Evolutionary conservation across 257 asterid species (phyloP), one percentile per base, ranked within the genome.

Genomic region (Scutellaria barbata): DNA sequence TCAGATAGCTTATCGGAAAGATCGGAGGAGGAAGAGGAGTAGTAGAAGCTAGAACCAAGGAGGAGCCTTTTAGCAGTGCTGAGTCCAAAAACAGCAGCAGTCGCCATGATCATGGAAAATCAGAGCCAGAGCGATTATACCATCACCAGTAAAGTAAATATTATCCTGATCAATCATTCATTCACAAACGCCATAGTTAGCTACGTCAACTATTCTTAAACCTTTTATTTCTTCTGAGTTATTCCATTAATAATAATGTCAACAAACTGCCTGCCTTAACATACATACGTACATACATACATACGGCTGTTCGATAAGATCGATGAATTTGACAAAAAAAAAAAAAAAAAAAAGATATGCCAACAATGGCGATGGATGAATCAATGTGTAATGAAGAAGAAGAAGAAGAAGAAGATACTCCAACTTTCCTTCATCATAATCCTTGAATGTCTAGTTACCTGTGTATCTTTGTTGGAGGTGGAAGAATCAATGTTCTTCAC

Each of bases 71-170:
- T 90, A 42, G 92, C 94, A 6, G 93, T 69, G 77, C 88, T 86
- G 37, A 87, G 85, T 45, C 96, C 98, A 60, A 89, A 68, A 47
- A 85, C 92, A 66, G 87, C 97, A 73, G 96, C 82, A 52, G 87
- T 82, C 73, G 96, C 86, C 97, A 91, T 87, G 82, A 75, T 83
- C 79, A 77, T 73, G 63, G 60, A 30, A 30, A 30, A 30, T 30
- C 35, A 0, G 35, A 45, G 37, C 13, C 12, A 14, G 4, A 45
- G 37, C 13, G 17, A 22, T 22, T 78, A 73, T 47, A 87, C 77
- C 88, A 85, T 81, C 48, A 43, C 52, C 4, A 22, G 25, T n/a
- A n/a, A n/a, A n/a, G n/a, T n/a, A n/a, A n/a, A n/a, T n/a, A n/a
- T 22, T 14, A 10, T 42, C 52, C 52, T 45, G 12, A 9, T 46